Evolutionary conservation across 306 rosid species (phyloP).

Genomic region (Vigna reflexopilosa): DNA sequence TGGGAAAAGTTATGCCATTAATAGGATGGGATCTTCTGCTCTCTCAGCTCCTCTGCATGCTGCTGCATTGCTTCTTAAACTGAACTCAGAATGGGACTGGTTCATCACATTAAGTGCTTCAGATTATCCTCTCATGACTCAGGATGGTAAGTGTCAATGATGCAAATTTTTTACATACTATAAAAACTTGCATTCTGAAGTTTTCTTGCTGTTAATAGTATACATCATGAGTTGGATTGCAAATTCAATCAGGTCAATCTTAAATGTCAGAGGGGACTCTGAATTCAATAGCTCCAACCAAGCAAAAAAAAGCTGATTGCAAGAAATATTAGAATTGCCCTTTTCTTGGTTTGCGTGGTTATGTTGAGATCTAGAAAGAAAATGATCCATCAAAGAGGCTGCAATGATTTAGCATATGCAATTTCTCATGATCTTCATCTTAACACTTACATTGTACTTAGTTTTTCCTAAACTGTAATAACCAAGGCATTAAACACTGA

Average conservation of each 20-base stretch:
- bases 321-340: slow-evolving; percentile 34
- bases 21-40: slow-evolving; percentile 70
- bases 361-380: slow-evolving; percentile 11
- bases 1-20: slow-evolving; percentile 65
- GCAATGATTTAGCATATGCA: background rate
- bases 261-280: slow-evolving; percentile 3
- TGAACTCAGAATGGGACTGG: slow-evolving; percentile 79
- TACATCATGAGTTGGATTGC: background rate
- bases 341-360: slow-evolving; percentile 15
- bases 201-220: background rate
- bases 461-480: slow-evolving; percentile 10
- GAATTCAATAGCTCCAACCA: slow-evolving; percentile 22
- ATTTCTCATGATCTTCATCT: slow-evolving; percentile 10
- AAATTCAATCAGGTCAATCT: slow-evolving; percentile 12
- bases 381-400: background rate
- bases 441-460: background rate
- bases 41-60: slow-evolving; percentile 76
- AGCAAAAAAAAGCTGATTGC: background rate
- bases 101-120: slow-evolving; percentile 70
- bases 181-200: slow-evolving; percentile 6
- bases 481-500: background rate
- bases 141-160: slow-evolving; percentile 62
- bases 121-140: slow-evolving; percentile 76
- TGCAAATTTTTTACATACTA: background rate
- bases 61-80: slow-evolving; percentile 72